These are phyloP conservation scores for Fereydounia khargensis DNA, from an alignment of 1,284 basidiomycete genomes.

Conservation along the genomic window DNA sequence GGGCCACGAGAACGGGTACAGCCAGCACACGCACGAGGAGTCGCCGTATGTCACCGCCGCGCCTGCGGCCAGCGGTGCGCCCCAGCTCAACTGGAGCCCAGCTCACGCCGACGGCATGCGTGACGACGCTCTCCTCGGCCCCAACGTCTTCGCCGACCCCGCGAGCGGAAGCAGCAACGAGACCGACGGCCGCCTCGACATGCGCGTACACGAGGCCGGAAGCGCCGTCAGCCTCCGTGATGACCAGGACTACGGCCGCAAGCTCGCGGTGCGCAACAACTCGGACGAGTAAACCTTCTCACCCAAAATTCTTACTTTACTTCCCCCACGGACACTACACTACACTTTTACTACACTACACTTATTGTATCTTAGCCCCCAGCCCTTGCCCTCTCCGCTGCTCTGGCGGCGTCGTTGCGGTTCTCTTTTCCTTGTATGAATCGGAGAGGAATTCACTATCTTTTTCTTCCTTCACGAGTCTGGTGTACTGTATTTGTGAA, in stretches of 20 bases:
- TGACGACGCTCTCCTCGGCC: slow-evolving; percentile 9
- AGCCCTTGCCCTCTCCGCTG: too few species aligned
- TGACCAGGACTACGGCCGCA: slow-evolving; percentile 44
- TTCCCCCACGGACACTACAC: too few species aligned
- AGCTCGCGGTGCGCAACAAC: slow-evolving; percentile 28
- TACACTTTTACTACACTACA: too few species aligned
- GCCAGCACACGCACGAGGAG: slow-evolving; percentile 14
- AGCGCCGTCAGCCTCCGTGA: slow-evolving; percentile 27
- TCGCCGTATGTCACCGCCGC: slow-evolving; percentile 16
- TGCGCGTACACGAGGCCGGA: slow-evolving; percentile 23
- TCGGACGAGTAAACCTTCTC: slow-evolving; percentile 4
- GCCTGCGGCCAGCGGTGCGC: slow-evolving; percentile 7
- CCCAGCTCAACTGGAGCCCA: slow-evolving; percentile 31
- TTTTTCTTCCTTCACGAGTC: too few species aligned
- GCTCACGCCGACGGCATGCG: slow-evolving; percentile 1
- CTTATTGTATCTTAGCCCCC: too few species aligned
- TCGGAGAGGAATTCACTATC: too few species aligned
- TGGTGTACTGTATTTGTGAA: too few species aligned
- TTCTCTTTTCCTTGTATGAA: too few species aligned
- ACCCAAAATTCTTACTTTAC: too few species aligned
- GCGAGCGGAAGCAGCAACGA: slow-evolving; percentile 28
- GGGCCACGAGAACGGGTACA: slow-evolving; percentile 28
- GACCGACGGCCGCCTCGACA: slow-evolving; percentile 35
- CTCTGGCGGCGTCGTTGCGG: too few species aligned
- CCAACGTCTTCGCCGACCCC: slow-evolving; percentile 40